A percentile compares a stretch with the other conserved stretches of the same genome.
Evolutionary conservation across 73 alveolate genomes (phyloP).

Genomic region (Blepharisma stoltei): DNA sequence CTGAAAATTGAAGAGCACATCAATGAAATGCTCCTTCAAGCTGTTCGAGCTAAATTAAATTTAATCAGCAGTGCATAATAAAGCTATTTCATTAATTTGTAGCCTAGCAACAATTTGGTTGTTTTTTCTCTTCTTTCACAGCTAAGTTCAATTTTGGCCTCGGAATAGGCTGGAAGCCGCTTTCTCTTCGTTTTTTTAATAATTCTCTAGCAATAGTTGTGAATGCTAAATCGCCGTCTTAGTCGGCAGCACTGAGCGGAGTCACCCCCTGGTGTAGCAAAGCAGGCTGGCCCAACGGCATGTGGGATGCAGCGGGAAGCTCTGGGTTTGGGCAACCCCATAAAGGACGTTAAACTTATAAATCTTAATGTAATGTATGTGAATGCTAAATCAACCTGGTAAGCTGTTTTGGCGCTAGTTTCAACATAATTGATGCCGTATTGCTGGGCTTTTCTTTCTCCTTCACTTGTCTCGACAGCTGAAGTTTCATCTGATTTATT

Average conservation of each 20-base stretch:
- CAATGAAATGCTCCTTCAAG: too few species aligned
- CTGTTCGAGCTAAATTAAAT: too few species aligned
- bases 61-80: too few species aligned
- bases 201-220: background rate
- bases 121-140: background rate
- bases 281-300: too few species aligned
- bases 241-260: too few species aligned
- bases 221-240: constrained; percentile 4
- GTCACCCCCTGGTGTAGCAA: too few species aligned
- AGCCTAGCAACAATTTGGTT: background rate
- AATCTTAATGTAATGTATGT: too few species aligned
- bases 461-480: constrained; percentile 38
- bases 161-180: background rate
- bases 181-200: background rate
- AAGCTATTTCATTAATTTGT: background rate
- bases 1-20: too few species aligned
- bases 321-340: too few species aligned
- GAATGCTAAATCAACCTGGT: background rate
- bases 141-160: background rate
- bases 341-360: too few species aligned
- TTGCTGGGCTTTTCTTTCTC: constrained; percentile 42
- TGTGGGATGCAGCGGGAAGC: too few species aligned
- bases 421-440: constrained; percentile 46
- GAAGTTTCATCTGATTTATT: constrained; percentile 55
- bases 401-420: constrained; percentile 38